Base-by-base conservation (phyloP, 331 rosid species). In the Cydonia oblonga region DNA sequence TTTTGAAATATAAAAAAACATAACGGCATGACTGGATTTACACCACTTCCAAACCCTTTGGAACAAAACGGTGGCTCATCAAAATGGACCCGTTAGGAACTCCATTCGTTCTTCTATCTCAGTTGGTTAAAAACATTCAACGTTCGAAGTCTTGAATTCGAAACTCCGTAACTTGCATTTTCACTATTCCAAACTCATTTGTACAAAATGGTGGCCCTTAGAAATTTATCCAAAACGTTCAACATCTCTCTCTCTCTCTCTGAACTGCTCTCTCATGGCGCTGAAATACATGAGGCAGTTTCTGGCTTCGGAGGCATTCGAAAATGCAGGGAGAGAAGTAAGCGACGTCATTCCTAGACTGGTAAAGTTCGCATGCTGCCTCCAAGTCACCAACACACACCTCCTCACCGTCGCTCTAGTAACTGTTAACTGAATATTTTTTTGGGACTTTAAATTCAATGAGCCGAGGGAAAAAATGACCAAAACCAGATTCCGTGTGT, bases 351-450 rank as follows among this genome's bases (percentile, higher is more conserved):
- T 33, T 14, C 73, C 64, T 2, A 44, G 28, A 35, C 22, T 69
- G 22, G 51, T 30, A 1, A 90, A 88, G 75, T 9, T 74, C 62
- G 7, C 79, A 9, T 85, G 93, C 28, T 82, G 72, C 81, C 53
- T 85, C 64, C 92, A 88, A n/a, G 78, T 90, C 77, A 63, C 79
- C 66, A 38, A 72, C 22, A 63, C 78, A 2, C 81, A 90, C 79
- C 65, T 88, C 77, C 60, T 79, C 72, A 6, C 68, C 22, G 16
- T 70, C 40, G 60, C 60, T 66, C 22, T 9, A 44, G 97, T 87
- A 72, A 77, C 80, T 76, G 33, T 29, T 68, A 25, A 26, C 16
- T 10, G 13, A 19, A 4, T 9, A 11, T 62, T 30, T 33, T 32
- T 7, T 22, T 54, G 62, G 38, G 3, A 10, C 29, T 23, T 38